Evolutionary conservation across 1,284 basidiomycete genomes (phyloP).

Genomic region (Cryptococcus floricola): DNA sequence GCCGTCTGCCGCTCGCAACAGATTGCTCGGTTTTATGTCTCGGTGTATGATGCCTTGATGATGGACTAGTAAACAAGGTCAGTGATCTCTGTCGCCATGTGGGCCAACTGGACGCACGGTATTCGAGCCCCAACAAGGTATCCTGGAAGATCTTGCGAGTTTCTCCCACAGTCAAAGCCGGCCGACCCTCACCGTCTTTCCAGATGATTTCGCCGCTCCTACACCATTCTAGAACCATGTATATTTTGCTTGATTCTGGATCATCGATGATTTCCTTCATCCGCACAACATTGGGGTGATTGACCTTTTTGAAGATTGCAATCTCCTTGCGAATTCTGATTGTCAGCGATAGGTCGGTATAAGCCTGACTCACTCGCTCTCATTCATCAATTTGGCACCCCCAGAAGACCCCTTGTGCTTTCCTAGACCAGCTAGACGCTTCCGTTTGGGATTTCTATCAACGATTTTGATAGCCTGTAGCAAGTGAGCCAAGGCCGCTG

Average conservation of each 20-base stretch:
- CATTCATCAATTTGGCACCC: slow-evolving; percentile 54
- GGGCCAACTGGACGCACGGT: slow-evolving; percentile 4
- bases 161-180: slow-evolving; percentile 76
- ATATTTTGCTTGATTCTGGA: slow-evolving; percentile 80
- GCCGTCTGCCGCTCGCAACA: slow-evolving; percentile 80
- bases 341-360: slow-evolving; percentile 22
- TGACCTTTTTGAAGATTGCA: slow-evolving; percentile 95
- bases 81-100: not conserved
- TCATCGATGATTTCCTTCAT: slow-evolving; percentile 96
- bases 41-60: slow-evolving; percentile 98
- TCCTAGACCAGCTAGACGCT: slow-evolving; percentile 55
- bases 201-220: slow-evolving; percentile 91
- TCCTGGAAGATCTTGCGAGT: slow-evolving; percentile 84
- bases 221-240: slow-evolving; percentile 96
- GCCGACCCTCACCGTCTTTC: slow-evolving; percentile 61
- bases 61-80: slow-evolving; percentile 62
- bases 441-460: slow-evolving; percentile 62
- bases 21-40: slow-evolving; percentile 98
- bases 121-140: slow-evolving; percentile 14
- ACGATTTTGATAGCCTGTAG: slow-evolving; percentile 78
- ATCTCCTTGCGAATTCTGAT: slow-evolving; percentile 70
- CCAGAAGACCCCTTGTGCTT: slow-evolving; percentile 24
- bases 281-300: slow-evolving; percentile 86
- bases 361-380: slow-evolving; percentile 37
- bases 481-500: slow-evolving; percentile 5